Conservation (phyloP, 805 yeast species). For the Ogataea paradorogensis region DNA sequence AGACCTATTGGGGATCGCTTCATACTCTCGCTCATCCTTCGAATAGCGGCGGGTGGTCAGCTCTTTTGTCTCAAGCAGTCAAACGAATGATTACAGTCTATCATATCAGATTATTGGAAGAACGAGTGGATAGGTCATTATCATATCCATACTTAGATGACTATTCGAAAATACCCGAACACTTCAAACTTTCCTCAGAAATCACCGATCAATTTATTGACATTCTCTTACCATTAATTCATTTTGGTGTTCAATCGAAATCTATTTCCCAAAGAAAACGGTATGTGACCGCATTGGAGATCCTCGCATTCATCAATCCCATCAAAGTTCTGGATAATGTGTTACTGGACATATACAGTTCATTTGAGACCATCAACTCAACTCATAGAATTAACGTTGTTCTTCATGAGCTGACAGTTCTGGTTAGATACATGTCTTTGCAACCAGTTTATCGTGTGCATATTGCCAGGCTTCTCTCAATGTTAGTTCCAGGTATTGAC, state of each 20-base stretch:
- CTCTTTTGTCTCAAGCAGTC: constrained; percentile 62
- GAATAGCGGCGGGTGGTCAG: constrained; percentile 86
- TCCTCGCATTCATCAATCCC: constrained; percentile 65
- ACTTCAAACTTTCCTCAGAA: constrained; percentile 24
- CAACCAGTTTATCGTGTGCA: constrained; percentile 72
- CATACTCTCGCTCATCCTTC: constrained; percentile 91
- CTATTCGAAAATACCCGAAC: constrained; percentile 24
- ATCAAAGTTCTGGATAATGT: constrained; percentile 49
- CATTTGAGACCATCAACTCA: constrained; percentile 61
- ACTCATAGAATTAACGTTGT: constrained; percentile 80
- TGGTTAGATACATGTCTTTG: constrained; percentile 64
- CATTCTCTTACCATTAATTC: constrained; percentile 53
- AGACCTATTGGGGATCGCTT: constrained; percentile 60
- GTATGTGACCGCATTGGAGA: constrained; percentile 56
- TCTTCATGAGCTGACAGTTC: constrained; percentile 59
- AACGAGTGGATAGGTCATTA: constrained; percentile 37
- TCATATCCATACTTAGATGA: constrained; percentile 21
- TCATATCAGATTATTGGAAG: constrained; percentile 55
- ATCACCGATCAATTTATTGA: constrained; percentile 25
- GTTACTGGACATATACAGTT: constrained; percentile 72
- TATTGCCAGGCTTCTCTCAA: constrained; percentile 65
- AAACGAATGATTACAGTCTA: constrained; percentile 56
- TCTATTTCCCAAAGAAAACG: constrained; percentile 51
- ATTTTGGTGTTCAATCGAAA: constrained; percentile 79
- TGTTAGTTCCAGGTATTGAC: constrained; percentile 79